These are phyloP conservation scores for Saprolegnia parasitica DNA, from an alignment of 352 stramenopile genomes.

Conservation along the genomic window DNA sequence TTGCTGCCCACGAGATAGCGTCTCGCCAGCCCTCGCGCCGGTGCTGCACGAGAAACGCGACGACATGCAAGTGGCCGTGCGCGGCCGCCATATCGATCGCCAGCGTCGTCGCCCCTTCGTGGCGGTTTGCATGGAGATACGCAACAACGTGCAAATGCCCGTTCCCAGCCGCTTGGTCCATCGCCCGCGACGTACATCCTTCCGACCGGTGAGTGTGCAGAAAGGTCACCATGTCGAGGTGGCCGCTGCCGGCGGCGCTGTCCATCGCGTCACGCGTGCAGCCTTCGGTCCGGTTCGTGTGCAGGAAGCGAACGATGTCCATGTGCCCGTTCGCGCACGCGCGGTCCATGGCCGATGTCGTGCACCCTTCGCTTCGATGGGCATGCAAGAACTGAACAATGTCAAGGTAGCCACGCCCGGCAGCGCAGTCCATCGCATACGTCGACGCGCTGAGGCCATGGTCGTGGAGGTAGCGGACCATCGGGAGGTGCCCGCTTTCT, in stretches of 20 bases:
- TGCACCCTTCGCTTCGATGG: constrained; percentile 11
- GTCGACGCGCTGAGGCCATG: not conserved
- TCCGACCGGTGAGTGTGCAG: not conserved
- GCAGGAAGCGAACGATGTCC: constrained; percentile 13
- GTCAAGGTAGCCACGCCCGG: not conserved
- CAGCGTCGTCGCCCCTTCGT: not conserved
- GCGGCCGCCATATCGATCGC: constrained; percentile 18
- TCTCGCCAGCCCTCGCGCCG: constrained; percentile 13
- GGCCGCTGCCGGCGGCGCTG: constrained; percentile 5
- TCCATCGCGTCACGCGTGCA: constrained; percentile 19
- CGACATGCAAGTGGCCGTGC: constrained; percentile 17
- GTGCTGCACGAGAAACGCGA: constrained; percentile 5
- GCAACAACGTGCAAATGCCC: constrained; percentile 18
- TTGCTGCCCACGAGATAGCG: not conserved
- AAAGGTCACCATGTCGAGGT: constrained; percentile 12
- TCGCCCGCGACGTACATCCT: constrained; percentile 16
- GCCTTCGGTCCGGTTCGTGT: not conserved
- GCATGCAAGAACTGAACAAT: constrained; percentile 9
- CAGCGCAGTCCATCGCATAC: constrained; percentile 11
- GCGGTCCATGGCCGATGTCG: not conserved
- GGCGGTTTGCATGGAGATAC: constrained; percentile 9
- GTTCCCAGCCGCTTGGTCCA: constrained; percentile 14
- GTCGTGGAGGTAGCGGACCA: not conserved
- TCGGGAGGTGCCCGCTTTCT: not conserved
- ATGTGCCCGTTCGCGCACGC: not conserved